Percentiles rank a stretch among this genome's conserved stretches.
These are phyloP conservation scores for Ceratocystis cacaofunesta DNA, from an alignment of 2,329 filamentous ascomycete genomes.

Conservation along the genomic window DNA sequence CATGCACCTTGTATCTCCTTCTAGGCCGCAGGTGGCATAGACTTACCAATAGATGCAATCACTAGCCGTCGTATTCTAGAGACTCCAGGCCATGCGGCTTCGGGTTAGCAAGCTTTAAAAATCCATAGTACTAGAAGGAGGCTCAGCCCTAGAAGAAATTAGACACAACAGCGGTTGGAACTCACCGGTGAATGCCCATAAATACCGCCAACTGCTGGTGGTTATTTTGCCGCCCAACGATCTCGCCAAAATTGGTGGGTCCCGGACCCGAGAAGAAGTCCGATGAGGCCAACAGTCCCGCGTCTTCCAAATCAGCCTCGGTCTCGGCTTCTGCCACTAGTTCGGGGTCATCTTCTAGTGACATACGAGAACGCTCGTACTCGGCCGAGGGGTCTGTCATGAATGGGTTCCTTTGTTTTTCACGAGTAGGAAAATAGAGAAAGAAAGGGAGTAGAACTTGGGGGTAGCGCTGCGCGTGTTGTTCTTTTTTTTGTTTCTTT, in stretches of 20 bases:
- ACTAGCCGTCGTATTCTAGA: slow-evolving; percentile 17
- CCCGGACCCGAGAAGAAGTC: slow-evolving; percentile 9
- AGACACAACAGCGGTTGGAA: neutral
- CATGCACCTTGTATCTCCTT: neutral
- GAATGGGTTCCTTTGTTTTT: neutral
- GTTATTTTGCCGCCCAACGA: slow-evolving; percentile 4
- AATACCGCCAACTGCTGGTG: slow-evolving; percentile 15
- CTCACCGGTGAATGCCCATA: slow-evolving; percentile 18
- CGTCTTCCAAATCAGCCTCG: slow-evolving; percentile 9
- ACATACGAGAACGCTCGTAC: neutral
- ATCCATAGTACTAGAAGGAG: neutral
- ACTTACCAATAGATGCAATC: slow-evolving; percentile 18
- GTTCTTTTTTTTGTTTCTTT: neutral
- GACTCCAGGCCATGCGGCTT: neutral
- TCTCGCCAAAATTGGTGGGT: slow-evolving; percentile 14
- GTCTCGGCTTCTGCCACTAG: slow-evolving; percentile 3
- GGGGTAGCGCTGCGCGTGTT: neutral
- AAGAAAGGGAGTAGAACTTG: neutral
- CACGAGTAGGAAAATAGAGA: neutral
- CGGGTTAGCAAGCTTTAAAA: neutral
- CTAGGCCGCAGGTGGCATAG: neutral
- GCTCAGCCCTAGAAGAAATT: too few relatives aligned
- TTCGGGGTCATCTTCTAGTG: slow-evolving; percentile 6
- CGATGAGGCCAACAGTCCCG: slow-evolving; percentile 4
- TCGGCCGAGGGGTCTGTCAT: neutral